Conservation (phyloP, 441 rosid genomes). For the Croton laevigatus region DNA sequence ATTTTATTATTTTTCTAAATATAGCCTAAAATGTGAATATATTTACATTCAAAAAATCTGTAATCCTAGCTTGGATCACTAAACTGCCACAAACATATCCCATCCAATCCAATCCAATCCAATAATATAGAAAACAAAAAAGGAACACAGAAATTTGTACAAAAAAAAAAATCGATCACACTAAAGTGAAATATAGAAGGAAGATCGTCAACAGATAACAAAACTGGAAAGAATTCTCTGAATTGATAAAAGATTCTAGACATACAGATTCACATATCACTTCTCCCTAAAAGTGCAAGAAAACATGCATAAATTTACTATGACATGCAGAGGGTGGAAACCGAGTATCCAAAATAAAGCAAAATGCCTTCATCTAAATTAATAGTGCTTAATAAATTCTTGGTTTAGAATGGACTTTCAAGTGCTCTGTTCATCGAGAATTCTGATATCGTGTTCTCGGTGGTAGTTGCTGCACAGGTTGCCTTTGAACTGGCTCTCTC, state of each 20-base stretch:
- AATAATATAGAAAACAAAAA: too few relatives aligned
- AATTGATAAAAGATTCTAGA: background rate
- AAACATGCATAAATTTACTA: conserved; percentile 2
- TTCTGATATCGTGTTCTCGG: conserved; percentile 18
- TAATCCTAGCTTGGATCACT: background rate
- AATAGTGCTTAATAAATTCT: background rate
- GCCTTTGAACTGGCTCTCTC: conserved; percentile 45
- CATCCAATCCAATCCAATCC: too few relatives aligned
- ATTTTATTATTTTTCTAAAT: too few relatives aligned
- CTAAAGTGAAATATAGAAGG: background rate
- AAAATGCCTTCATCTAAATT: background rate
- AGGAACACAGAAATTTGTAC: too few relatives aligned
- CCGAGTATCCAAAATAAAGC: background rate
- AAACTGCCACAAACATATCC: too few relatives aligned
- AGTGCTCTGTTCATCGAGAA: conserved; percentile 14
- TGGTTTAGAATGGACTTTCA: background rate
- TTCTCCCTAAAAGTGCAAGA: conserved; percentile 1
- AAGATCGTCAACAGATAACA: background rate
- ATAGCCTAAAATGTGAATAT: too few relatives aligned
- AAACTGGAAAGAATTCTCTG: background rate
- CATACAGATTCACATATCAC: conserved; percentile 2
- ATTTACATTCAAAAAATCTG: too few relatives aligned
- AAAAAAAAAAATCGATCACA: too few relatives aligned
- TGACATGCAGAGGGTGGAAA: background rate
- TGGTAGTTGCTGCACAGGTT: conserved; percentile 19